Base-by-base conservation (phyloP, 148 eudicot genomes). In the Camellia lanceoleosa region DNA sequence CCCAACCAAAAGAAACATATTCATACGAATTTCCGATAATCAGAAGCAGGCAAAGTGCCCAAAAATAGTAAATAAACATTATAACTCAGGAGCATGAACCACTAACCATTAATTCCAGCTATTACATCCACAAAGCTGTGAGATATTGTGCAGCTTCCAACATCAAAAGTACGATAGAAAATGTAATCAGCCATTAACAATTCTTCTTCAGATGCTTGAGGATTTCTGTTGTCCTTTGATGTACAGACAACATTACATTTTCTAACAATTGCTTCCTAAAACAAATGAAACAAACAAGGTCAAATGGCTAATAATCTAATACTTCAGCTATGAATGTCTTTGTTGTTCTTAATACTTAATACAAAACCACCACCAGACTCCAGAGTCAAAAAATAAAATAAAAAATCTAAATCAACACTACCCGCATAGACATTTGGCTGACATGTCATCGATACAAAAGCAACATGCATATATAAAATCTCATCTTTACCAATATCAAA, bases 181-280 rank as follows among this genome's bases (percentile, higher is more conserved):
- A 84, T 76, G 78, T 81, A 87, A 72, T 90, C 88, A 2, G 92
- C 90, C 81, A 77, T 69, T 67, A 68, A 71, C 77, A 86, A 14
- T 71, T 86, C 90, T 80, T 88, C 88, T 66, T 71, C 63, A 23
- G 92, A 85, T 12, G 90, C 86, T 79, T 75, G 82, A 38, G 75
- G 79, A 80, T 89, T 92, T 85, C 93, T 88, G 55, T 79, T 67
- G 80, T 94, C 96, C 43, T 71, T 68, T 54, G 94, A 88, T 47
- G 73, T 90, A 84, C 96, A 92, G 15, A 94, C 68, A 68, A 94
- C 91, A 68, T 85, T 87, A 89, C 93, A 92, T 82, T 92, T 94
- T 65, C 96, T 96, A 82, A 81, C 76, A 83, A 94, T 82, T 8
- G 90, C 84, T 84, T 89, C 94, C 98, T 94, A 76, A 82, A 61